Base-by-base conservation (phyloP, 176 grass and related monocot species). In the Musa acuminata region DNA sequence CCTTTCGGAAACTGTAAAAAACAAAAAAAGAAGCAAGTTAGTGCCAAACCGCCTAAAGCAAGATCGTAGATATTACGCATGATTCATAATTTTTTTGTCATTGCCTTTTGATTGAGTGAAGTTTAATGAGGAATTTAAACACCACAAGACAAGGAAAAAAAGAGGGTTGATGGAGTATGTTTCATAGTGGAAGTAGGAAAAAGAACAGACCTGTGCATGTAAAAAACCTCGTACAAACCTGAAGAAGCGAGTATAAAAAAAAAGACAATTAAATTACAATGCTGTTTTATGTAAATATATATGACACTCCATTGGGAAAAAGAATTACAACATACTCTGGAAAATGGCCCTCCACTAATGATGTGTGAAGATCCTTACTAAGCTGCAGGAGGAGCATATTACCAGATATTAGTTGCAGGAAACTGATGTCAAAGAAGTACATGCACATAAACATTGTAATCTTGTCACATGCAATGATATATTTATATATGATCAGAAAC, bases 211-310 rank as follows among this genome's bases (percentile, higher is more conserved):
- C 94, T 98, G 94, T 35, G 64, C 14, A 29, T 82, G 82, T 78
- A 98, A 78, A 82, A 98, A 98, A 74, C 85, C 86, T 72, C 78
- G 78, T 27, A 98, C 90, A 43, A 88, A 98, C 64, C 94, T 98
- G 73, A 49, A 85, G 50, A 57, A 84, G 14, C 51, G 1, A 62
- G 79, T 2, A 52, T 9, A 19, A 79, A 69, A 62, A 43, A 43
- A 43, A 6, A 6, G 35, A 43, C 4, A 43, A 6, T 43, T 43
- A 43, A 43, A 43, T 43, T 4, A 43, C 35, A 6, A 43, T 43
- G 35, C 35, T 43, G 35, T 43, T 43, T 43, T 43, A 43, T 43
- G 35, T 43, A 43, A 43, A 43, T 6, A 43, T 43, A 43, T 43
- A 6, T 43, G 35, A 43, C 4, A 43, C 35, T 43, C 35, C 5